Evolutionary conservation across 371 early-diverging fungal species (phyloP).

Genomic region (Cokeromyces recurvatus): DNA sequence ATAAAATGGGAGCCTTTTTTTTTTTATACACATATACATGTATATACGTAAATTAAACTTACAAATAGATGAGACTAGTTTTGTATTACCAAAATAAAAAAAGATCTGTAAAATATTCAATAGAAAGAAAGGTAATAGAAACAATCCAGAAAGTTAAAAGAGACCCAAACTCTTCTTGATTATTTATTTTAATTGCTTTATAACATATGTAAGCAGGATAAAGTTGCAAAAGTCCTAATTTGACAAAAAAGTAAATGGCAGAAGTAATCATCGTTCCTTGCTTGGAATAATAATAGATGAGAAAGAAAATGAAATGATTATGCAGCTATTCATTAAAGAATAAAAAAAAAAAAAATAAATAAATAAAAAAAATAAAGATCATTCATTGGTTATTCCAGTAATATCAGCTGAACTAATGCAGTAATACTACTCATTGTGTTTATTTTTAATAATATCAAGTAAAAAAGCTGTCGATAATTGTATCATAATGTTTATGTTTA

Average conservation of each 20-base stretch:
- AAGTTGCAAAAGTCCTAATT: slow-evolving; percentile 31
- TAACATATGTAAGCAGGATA: slow-evolving; percentile 42
- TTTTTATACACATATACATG: not conserved
- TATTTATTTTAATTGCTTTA: slow-evolving; percentile 33
- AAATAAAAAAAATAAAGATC: too few relatives aligned
- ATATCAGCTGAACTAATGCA: too few relatives aligned
- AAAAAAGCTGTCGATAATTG: too few relatives aligned
- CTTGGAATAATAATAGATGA: too few relatives aligned
- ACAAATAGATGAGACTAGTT: too few relatives aligned
- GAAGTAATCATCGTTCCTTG: slow-evolving; percentile 25
- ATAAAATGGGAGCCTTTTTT: slow-evolving; percentile 43
- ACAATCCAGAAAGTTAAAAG: slow-evolving; percentile 46
- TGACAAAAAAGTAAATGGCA: slow-evolving; percentile 32
- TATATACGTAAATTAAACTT: too few relatives aligned
- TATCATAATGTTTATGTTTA: too few relatives aligned
- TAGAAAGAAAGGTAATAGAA: slow-evolving; percentile 27
- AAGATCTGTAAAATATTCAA: slow-evolving; percentile 37
- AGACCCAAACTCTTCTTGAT: slow-evolving; percentile 28
- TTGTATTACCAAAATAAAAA: slow-evolving; percentile 45
- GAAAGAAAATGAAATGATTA: too few relatives aligned
- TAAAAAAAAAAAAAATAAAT: not conserved
- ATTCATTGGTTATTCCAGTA: too few relatives aligned
- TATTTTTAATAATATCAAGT: too few relatives aligned
- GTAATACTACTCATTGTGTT: too few relatives aligned
- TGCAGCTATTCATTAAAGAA: too few relatives aligned